Evolutionary conservation across 805 yeast species (phyloP), one percentile per base, ranked within the genome.

Genomic region (Metschnikowia borealis): DNA sequence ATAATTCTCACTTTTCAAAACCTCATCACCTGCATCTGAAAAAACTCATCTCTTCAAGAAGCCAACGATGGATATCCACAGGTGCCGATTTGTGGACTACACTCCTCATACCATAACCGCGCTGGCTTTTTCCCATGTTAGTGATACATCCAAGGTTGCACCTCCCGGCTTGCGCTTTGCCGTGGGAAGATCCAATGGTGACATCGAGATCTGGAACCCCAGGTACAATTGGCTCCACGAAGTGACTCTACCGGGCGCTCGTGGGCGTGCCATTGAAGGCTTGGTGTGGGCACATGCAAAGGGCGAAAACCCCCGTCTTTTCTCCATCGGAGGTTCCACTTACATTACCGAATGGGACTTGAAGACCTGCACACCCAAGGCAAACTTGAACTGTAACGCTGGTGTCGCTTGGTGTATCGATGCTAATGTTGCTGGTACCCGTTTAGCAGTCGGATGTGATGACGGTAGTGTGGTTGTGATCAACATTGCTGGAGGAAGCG

Each of bases 161-260:
- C 68, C 73, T 3, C 65, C 70, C 18, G 84, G 80, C 52, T 71
- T 89, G 49, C 76, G 97, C 52, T 69, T 94, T 36, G 97, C 98
- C 0, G 87, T 92, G 5, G 98, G 97, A 31, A 79, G 97, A 65
- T 81, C 89, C 42, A 91, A 94, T 64, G 99, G 99, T 37, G 91
- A 91, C 62, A 87, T 94, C 52, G 99, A 94, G 68, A 83, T 94
- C 33, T 92, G 98, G 97, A 89, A 89, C 65, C 96, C 96, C 38
- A 76, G 83, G 60, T 75, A 78, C 54, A 79, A 80, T 60, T 91
- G 97, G 97, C 70, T 81, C 47, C 89, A 88, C 55, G 97, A 94
- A 62, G 42, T 70, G 38, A 69, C 74, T 0, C 74, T 92, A 40
- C 81, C 79, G 49, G 97, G 98, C 11, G 89, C 95, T 2, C 77